A percentile compares a stretch with the other conserved stretches of the same genome.
Evolutionary conservation across 345 rosid species (phyloP).

Genomic region (Ceriops tagal): DNA sequence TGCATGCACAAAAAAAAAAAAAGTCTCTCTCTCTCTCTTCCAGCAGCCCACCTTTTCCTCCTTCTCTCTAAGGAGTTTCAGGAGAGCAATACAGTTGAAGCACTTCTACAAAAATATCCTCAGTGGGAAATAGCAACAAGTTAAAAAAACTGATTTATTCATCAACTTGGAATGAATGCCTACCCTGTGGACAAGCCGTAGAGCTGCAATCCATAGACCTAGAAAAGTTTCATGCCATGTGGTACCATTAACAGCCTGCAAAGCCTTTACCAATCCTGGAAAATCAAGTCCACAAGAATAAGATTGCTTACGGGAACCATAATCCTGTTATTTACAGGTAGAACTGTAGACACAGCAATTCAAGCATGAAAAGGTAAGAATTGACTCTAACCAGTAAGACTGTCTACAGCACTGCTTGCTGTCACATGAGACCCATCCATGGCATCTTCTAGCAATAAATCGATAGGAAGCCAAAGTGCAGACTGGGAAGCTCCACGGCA

Average conservation of each 20-base stretch:
- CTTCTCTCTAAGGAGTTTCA: not conserved
- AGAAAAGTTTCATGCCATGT: conserved; percentile 90
- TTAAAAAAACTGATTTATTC: not conserved
- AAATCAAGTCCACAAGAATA: conserved; percentile 25
- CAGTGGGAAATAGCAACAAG: not conserved
- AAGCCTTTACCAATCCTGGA: conserved; percentile 90
- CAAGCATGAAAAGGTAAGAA: conserved; percentile 24
- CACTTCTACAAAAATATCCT: not conserved
- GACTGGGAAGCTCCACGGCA: conserved; percentile 65
- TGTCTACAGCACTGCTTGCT: conserved; percentile 66
- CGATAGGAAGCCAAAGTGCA: conserved; percentile 89
- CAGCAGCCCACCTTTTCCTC: no score
- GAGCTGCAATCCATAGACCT: conserved; percentile 87
- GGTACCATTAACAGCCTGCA: conserved; percentile 71
- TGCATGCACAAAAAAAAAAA: no score
- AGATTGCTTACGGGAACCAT: conserved; percentile 15
- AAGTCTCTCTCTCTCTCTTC: no score
- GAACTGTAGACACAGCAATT: conserved; percentile 6
- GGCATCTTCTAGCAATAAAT: conserved; percentile 86
- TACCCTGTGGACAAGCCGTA: conserved; percentile 98
- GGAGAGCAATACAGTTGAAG: not conserved
- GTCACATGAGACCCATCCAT: conserved; percentile 81
- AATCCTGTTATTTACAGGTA: conserved; percentile 1
- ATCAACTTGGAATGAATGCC: conserved; percentile 25
- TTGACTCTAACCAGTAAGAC: conserved; percentile 55